phyloP scores from a whole-genome alignment of 2,329 filamentous ascomycete species.

The Orbilia quercus region DNA sequence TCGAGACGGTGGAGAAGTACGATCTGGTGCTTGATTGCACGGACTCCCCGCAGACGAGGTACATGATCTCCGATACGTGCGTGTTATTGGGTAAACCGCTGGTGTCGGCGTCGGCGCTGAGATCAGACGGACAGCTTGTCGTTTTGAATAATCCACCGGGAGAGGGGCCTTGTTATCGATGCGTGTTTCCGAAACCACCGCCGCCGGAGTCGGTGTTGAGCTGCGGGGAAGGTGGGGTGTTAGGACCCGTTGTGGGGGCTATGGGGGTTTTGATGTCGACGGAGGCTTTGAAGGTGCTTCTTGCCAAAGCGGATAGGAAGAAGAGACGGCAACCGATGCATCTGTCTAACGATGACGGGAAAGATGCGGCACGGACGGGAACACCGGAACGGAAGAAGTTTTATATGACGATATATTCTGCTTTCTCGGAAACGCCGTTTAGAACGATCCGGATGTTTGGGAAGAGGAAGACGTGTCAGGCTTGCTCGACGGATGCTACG shows the following conservation, averaged over 20 bases:
- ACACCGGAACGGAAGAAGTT: conserved; percentile 57
- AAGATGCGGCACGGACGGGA: conserved; percentile 13
- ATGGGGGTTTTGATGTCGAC: conserved; percentile 95
- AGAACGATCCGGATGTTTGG: conserved; percentile 79
- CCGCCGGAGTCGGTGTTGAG: conserved; percentile 83
- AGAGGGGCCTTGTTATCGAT: conserved; percentile 86
- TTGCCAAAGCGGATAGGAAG: conserved; percentile 62
- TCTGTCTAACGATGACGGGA: conserved; percentile 55
- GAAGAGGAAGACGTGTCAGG: conserved; percentile 76
- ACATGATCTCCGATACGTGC: conserved; percentile 90
- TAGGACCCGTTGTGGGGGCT: conserved; percentile 89
- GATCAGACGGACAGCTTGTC: conserved; percentile 89
- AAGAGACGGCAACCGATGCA: conserved; percentile 56
- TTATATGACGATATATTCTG: conserved; percentile 69
- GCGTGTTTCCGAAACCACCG: conserved; percentile 88
- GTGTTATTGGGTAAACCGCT: conserved; percentile 82
- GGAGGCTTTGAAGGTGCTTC: conserved; percentile 86
- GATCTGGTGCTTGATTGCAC: conserved; percentile 94
- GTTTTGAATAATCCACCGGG: conserved; percentile 86
- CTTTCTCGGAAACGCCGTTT: conserved; percentile 70
- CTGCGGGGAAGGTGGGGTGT: conserved; percentile 90
- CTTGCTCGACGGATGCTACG: conserved; percentile 73
- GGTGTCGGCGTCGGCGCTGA: conserved; percentile 87
- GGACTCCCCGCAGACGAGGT: conserved; percentile 89
- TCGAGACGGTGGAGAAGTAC: conserved; percentile 75